Evolutionary conservation across 139 green algal genomes (phyloP).

Genomic region (Closterium sp.): DNA sequence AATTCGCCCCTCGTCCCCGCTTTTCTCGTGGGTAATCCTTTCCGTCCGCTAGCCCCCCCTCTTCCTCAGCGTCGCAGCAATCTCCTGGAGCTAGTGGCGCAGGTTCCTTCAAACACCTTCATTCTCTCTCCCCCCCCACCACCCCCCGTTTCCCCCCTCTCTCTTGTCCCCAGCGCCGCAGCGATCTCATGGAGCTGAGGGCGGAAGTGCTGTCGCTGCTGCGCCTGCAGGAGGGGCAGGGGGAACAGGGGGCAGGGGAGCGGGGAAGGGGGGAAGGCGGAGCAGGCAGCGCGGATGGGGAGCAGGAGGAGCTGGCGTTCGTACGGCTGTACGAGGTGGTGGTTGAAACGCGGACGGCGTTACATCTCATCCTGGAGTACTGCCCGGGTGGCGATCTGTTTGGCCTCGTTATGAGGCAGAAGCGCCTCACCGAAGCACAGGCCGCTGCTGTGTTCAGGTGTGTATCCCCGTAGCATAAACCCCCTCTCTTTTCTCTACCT

Average conservation of each 20-base stretch:
- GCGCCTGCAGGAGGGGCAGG: background rate
- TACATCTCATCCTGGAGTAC: background rate
- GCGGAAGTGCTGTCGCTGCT: background rate
- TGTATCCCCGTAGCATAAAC: background rate
- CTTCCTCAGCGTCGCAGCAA: too few relatives aligned
- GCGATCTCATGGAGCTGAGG: background rate
- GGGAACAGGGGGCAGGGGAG: background rate
- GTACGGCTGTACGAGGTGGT: background rate
- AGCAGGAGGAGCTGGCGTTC: background rate
- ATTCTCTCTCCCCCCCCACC: too few relatives aligned
- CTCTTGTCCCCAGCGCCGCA: background rate
- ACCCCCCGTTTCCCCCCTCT: too few relatives aligned
- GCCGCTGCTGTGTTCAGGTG: background rate
- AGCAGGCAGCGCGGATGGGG: background rate
- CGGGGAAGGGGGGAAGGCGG: background rate
- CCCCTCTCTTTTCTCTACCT: too few relatives aligned
- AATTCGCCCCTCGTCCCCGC: too few relatives aligned
- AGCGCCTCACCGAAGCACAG: background rate
- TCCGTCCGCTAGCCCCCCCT: too few relatives aligned
- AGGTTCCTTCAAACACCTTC: too few relatives aligned
- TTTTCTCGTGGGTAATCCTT: too few relatives aligned
- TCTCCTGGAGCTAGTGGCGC: too few relatives aligned
- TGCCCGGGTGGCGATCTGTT: background rate
- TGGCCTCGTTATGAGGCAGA: too few relatives aligned
- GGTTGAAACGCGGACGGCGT: background rate